Percentiles rank a stretch among this genome's conserved stretches.
Conservation (phyloP, 345 rosid genomes). For the Populus pruinosa region DNA sequence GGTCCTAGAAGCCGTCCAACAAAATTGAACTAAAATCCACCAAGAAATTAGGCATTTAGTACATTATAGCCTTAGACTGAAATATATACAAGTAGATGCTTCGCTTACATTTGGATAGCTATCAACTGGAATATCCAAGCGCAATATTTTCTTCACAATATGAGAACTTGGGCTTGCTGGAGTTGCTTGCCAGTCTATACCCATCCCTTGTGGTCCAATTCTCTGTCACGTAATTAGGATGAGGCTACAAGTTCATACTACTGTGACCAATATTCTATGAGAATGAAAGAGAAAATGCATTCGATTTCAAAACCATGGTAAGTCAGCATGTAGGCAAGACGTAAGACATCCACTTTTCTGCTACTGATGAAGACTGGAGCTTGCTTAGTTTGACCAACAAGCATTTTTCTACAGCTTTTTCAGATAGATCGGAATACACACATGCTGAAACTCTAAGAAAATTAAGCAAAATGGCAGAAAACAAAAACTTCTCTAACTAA, state of each 20-base stretch:
- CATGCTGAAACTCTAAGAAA: background rate
- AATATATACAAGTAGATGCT: background rate
- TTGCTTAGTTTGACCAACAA: background rate
- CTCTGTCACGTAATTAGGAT: conserved; percentile 41
- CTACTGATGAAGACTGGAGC: background rate
- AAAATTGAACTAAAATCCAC: conserved; percentile 68
- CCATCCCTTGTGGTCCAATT: conserved; percentile 77
- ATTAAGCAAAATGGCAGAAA: too few species aligned
- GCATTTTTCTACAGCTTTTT: background rate
- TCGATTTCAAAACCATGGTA: background rate
- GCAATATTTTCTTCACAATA: conserved; percentile 80
- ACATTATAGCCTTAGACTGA: background rate
- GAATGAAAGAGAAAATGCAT: background rate
- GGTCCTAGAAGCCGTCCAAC: conserved; percentile 96
- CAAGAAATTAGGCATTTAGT: conserved; percentile 9
- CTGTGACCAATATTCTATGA: background rate
- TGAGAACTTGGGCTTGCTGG: conserved; percentile 87
- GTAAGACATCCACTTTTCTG: background rate
- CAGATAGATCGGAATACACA: background rate
- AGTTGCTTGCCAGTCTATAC: conserved; percentile 96
- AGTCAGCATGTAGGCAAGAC: background rate
- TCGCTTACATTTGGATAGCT: conserved; percentile 67
- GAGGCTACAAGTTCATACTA: background rate
- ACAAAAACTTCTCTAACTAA: background rate
- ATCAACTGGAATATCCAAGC: conserved; percentile 95